Evolutionary conservation across 345 rosid genomes (phyloP).

Genomic region (Pugionium dolabratum): DNA sequence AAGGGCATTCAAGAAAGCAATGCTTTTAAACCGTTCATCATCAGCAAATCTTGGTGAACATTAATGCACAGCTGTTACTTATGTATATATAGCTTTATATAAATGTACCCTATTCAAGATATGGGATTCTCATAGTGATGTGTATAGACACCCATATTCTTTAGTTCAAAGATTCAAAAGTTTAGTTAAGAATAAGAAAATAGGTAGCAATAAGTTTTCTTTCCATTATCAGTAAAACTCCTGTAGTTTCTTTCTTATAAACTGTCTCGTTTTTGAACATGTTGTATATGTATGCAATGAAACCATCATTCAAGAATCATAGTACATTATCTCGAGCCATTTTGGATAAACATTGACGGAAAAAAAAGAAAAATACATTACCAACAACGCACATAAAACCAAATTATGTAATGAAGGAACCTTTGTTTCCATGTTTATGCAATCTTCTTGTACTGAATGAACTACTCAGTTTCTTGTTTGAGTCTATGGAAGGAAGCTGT

Average conservation of each 20-base stretch:
- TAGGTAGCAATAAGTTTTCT: background rate
- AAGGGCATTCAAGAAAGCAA: conserved; percentile 63
- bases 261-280: no score
- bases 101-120: background rate
- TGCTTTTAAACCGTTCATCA: conserved; percentile 47
- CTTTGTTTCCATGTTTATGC: conserved; percentile 23
- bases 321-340: conserved; percentile 3
- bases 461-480: conserved; percentile 31
- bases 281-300: background rate
- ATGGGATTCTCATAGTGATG: background rate
- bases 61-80: conserved; percentile 39
- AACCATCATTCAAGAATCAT: conserved; percentile 16
- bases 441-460: conserved; percentile 31
- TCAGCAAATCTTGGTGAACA: conserved; percentile 58
- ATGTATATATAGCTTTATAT: background rate
- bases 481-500: conserved; percentile 28
- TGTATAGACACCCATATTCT: background rate
- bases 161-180: no score
- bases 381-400: conserved; percentile 33
- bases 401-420: conserved; percentile 27
- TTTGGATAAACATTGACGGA: conserved; percentile 1
- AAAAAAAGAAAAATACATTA: conserved; percentile 16
- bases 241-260: background rate
- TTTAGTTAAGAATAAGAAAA: no score
- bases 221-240: background rate